A percentile compares a stretch with the other conserved stretches of the same genome.
These are phyloP conservation scores for Mercurialis annua DNA, from an alignment of 345 rosid genomes.

Conservation along the genomic window DNA sequence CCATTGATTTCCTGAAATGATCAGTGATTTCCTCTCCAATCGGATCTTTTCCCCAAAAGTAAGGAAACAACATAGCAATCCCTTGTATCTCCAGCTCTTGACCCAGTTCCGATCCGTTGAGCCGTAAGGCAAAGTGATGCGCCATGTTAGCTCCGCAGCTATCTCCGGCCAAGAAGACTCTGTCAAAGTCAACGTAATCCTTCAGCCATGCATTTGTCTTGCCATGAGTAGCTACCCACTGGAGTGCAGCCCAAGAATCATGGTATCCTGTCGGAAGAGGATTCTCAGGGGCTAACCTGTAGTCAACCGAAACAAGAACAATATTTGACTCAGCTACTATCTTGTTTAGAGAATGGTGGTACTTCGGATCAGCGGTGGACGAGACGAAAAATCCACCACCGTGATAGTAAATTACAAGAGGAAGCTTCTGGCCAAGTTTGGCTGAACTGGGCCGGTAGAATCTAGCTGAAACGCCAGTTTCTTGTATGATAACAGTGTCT, in stretches of 20 bases:
- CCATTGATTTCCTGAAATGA: slow-evolving; percentile 49
- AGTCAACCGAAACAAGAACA: slow-evolving; percentile 56
- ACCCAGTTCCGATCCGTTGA: slow-evolving; percentile 20
- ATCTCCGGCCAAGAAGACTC: slow-evolving; percentile 59
- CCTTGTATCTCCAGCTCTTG: slow-evolving; percentile 41
- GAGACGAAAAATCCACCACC: slow-evolving; percentile 79
- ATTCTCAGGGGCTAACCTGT: slow-evolving; percentile 67
- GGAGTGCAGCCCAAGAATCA: slow-evolving; percentile 65
- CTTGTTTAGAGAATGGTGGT: slow-evolving; percentile 60
- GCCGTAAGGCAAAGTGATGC: slow-evolving; percentile 54
- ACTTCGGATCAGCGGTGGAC: slow-evolving; percentile 50
- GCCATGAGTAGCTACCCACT: slow-evolving; percentile 41
- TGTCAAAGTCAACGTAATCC: slow-evolving; percentile 39
- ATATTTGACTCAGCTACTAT: slow-evolving; percentile 52
- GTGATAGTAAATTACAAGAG: slow-evolving; percentile 68
- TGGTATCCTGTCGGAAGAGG: slow-evolving; percentile 73
- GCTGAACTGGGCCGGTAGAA: slow-evolving; percentile 48
- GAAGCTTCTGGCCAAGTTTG: slow-evolving; percentile 31
- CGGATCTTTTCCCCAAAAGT: slow-evolving; percentile 50
- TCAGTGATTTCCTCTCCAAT: slow-evolving; percentile 55
- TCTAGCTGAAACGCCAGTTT: slow-evolving; percentile 54
- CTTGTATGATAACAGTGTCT: slow-evolving; percentile 50
- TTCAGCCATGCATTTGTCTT: slow-evolving; percentile 46
- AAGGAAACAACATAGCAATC: slow-evolving; percentile 65
- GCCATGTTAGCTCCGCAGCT: slow-evolving; percentile 76